These are phyloP conservation scores for Sicyos baderoa DNA, from an alignment of 306 rosid genomes.

Conservation along the genomic window DNA sequence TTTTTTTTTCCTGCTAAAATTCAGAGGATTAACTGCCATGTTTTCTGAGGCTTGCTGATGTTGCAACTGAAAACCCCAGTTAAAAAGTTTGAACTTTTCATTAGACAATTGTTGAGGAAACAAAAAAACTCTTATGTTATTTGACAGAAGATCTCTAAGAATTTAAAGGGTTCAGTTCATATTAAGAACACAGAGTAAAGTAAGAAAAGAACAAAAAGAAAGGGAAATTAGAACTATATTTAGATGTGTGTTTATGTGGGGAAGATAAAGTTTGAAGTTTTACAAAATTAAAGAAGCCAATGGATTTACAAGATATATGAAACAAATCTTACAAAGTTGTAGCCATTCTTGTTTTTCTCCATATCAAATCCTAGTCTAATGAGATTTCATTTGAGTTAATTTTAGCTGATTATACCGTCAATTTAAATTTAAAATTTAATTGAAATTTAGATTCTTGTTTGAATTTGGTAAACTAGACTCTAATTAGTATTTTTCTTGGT, in stretches of 20 bases:
- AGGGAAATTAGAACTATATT: background rate
- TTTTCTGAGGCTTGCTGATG: too few relatives aligned
- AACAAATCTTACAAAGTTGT: background rate
- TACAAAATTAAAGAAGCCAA: background rate
- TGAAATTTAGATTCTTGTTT: background rate
- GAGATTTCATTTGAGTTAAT: background rate
- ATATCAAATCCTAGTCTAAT: too few relatives aligned
- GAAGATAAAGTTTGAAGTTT: background rate
- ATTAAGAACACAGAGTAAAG: background rate
- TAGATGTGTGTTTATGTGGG: background rate
- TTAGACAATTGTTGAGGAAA: too few relatives aligned
- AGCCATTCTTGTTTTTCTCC: background rate
- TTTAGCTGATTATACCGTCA: background rate
- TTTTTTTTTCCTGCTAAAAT: too few relatives aligned
- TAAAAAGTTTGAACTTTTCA: too few relatives aligned
- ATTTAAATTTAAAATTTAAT: too few relatives aligned
- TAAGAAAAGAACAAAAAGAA: background rate
- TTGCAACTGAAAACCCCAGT: too few relatives aligned
- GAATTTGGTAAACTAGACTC: background rate
- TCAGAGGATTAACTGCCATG: too few relatives aligned
- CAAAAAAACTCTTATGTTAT: too few relatives aligned
- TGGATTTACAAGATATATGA: background rate
- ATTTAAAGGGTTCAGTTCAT: background rate
- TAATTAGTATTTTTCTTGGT: too few relatives aligned
- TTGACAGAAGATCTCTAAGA: background rate